phyloP scores from a whole-genome alignment of 768 basidiomycete species.

The Tricholoma hemisulphureum region DNA sequence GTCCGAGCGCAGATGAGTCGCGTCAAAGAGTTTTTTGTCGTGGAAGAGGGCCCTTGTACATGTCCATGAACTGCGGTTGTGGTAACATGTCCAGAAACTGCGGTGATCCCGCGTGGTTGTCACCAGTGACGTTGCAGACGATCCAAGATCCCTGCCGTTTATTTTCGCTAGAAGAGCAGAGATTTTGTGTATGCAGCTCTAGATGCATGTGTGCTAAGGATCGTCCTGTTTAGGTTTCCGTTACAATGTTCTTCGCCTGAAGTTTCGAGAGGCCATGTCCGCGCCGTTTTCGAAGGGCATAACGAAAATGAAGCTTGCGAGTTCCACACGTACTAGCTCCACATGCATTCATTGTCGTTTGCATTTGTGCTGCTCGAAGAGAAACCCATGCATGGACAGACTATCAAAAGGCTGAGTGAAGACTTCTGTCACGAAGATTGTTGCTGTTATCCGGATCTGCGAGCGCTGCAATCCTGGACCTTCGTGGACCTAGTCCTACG shows the following conservation, averaged over 20 bases:
- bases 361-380: neutral
- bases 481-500: neutral
- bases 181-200: neutral
- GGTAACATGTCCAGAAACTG: too few species aligned
- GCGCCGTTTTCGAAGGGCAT: neutral
- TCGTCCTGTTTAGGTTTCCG: neutral
- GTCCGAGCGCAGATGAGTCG: conserved; percentile 1
- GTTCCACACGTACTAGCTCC: too few species aligned
- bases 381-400: neutral
- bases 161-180: neutral
- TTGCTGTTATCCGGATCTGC: neutral
- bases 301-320: neutral
- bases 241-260: neutral
- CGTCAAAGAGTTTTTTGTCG: too few species aligned
- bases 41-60: too few species aligned
- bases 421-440: neutral
- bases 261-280: neutral
- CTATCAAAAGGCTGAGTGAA: neutral
- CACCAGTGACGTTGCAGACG: too few species aligned
- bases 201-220: neutral
- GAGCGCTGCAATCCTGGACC: neutral
- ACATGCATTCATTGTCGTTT: neutral
- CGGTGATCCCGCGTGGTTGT: too few species aligned
- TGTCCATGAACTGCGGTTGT: too few species aligned
- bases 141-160: too few species aligned